A percentile compares a stretch with the other conserved stretches of the same genome.
These are phyloP conservation scores for Geotrichum carabidarum DNA, from an alignment of 1,139 yeast species.

Conservation along the genomic window DNA sequence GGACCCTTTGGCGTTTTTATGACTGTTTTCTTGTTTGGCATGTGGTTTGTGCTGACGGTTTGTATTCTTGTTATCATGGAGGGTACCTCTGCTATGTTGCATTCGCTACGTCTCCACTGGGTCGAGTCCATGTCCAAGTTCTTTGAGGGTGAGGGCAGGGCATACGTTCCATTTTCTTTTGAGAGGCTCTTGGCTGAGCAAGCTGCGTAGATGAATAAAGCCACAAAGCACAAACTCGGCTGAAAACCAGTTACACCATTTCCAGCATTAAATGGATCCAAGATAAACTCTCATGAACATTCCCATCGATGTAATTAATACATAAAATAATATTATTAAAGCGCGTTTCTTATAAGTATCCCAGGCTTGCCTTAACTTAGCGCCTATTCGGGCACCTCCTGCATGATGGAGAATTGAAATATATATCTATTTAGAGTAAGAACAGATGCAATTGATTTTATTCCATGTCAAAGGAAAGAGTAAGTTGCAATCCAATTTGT, in stretches of 20 bases:
- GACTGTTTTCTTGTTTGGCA: constrained; percentile 77
- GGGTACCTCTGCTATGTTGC: constrained; percentile 98
- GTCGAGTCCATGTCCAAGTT: constrained; percentile 98
- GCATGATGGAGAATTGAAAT: too few species aligned
- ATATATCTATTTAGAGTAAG: too few species aligned
- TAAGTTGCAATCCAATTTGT: too few species aligned
- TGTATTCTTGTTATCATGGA: constrained; percentile 93
- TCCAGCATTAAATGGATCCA: too few species aligned
- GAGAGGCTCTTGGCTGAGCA: constrained; percentile 11
- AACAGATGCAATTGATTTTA: too few species aligned
- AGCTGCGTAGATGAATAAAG: neutral
- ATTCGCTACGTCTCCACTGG: constrained; percentile 95
- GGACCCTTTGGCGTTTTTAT: constrained; percentile 67
- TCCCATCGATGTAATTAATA: neutral
- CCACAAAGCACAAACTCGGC: too few species aligned
- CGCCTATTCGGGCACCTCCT: too few species aligned
- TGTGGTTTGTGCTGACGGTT: constrained; percentile 92
- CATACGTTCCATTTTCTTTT: constrained; percentile 66
- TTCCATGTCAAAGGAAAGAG: too few species aligned
- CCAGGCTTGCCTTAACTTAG: too few species aligned
- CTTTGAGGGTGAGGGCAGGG: constrained; percentile 91
- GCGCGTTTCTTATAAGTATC: too few species aligned
- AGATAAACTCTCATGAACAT: too few species aligned
- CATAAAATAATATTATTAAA: neutral
- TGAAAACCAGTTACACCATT: too few species aligned